Evolutionary conservation across 176 grass and related monocot species (phyloP), one percentile per base, ranked within the genome.

Genomic region (Ensete ventricosum): DNA sequence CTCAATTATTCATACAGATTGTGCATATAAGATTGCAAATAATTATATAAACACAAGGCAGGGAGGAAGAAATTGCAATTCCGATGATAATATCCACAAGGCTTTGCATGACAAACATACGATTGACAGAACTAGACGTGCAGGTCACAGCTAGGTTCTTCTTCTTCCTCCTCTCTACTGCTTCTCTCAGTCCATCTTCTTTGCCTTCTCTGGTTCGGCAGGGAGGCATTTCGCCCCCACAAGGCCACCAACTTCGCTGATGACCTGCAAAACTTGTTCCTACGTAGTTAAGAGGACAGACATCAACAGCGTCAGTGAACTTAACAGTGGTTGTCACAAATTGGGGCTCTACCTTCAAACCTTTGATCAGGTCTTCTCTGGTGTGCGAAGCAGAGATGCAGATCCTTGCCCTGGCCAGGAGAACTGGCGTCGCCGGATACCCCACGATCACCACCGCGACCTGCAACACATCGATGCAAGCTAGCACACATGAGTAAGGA

Each of bases 401-500:
- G 29, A 69, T 69, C 66, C 66, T 69, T 14, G 66, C 66, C 29
- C 66, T 69, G 14, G 66, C 66, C 10, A 69, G 66, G 14, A 69
- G 17, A 49, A 69, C 66, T 9, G 66, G 66, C 14, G 66, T 69
- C 22, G 66, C 66, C 21, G 66, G 66, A 22, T 69, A 69, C 49
- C 29, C 66, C 49, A 50, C 66, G 14, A 69, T n/a, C 34, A 69
- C 66, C 1, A 69, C 66, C 14, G 66, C 66, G 49, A 69, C 66
- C 66, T 69, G 22, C 66, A 69, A 29, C 11, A 43, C 11, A 11
- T 67, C 34, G 34, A 43, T 43, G 34, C 34, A 43, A 43, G 34
- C 4, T 43, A 43, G 34, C 34, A 43, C 34, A 6, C 34, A 43
- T 43, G 34, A 43, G 34, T 4, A 43, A 0, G 34, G 34, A 43